phyloP scores from a whole-genome alignment of 345 rosid genomes.

The Theobroma cacao region DNA sequence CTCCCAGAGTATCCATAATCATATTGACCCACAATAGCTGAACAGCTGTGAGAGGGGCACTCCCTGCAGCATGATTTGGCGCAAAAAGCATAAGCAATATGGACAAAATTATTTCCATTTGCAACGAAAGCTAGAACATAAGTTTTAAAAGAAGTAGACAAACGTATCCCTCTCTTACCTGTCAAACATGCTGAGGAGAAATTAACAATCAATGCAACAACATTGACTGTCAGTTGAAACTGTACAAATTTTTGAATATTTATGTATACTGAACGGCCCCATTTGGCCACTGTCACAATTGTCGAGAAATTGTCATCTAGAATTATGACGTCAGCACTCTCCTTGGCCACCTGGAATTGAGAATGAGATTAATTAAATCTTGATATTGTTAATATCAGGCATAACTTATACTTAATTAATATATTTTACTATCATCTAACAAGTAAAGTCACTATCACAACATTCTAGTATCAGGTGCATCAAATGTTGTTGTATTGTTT shows the following conservation, averaged over 20 bases:
- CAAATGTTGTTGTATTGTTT: background rate
- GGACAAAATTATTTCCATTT: slow-evolving; percentile 1
- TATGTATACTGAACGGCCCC: slow-evolving; percentile 94
- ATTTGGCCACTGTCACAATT: slow-evolving; percentile 89
- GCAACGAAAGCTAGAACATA: background rate
- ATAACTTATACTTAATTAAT: background rate
- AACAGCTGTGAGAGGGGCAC: slow-evolving; percentile 74
- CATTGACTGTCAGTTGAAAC: slow-evolving; percentile 88
- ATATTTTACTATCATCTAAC: background rate
- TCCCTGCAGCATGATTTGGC: slow-evolving; percentile 36
- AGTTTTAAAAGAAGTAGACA: background rate
- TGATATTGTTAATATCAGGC: background rate
- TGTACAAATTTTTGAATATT: slow-evolving; percentile 96
- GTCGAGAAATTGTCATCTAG: slow-evolving; percentile 95
- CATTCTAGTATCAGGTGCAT: background rate
- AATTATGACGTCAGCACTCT: slow-evolving; percentile 95
- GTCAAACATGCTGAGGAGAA: slow-evolving; percentile 93
- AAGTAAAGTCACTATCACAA: background rate
- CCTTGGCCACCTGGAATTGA: slow-evolving; percentile 81
- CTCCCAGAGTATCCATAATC: slow-evolving; percentile 89
- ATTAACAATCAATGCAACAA: slow-evolving; percentile 80
- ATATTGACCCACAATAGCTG: slow-evolving; percentile 90
- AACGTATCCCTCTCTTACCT: slow-evolving; percentile 37
- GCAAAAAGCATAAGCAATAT: slow-evolving; percentile 3
- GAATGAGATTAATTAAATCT: slow-evolving; percentile 12